These are phyloP conservation scores for Penicillium subrubescens DNA, from an alignment of 495 filamentous ascomycete genomes.

Conservation along the genomic window DNA sequence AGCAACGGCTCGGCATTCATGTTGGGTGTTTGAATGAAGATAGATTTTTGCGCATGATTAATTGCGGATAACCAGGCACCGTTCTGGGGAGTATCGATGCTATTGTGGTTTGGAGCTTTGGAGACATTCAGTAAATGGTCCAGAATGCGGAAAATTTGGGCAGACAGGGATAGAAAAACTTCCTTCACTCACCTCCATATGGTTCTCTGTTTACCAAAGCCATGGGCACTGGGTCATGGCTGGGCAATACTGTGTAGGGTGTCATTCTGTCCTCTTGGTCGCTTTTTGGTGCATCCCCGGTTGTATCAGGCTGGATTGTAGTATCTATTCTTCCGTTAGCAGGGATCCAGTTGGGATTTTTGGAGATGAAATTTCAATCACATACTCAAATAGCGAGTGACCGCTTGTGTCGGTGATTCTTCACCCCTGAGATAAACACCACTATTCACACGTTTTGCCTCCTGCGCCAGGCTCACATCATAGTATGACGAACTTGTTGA, in stretches of 20 bases:
- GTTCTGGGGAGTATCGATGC: conserved; percentile 68
- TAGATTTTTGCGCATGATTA: conserved; percentile 57
- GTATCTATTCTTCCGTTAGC: conserved; percentile 43
- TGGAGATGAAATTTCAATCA: not conserved
- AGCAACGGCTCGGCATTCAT: conserved; percentile 71
- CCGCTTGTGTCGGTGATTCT: conserved; percentile 57
- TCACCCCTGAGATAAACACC: conserved; percentile 45
- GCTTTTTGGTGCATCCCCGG: conserved; percentile 55
- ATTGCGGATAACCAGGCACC: conserved; percentile 69
- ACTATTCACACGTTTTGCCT: conserved; percentile 62
- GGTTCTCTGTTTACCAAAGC: conserved; percentile 70
- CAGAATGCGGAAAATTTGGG: not conserved
- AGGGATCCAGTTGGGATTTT: too few species aligned
- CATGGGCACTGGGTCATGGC: conserved; percentile 64
- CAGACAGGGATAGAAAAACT: not conserved
- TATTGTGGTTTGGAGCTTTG: conserved; percentile 56
- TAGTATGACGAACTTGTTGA: conserved; percentile 61
- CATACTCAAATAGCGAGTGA: conserved; percentile 63
- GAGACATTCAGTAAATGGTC: not conserved
- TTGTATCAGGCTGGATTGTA: conserved; percentile 54
- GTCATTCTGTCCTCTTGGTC: conserved; percentile 56
- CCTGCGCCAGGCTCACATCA: conserved; percentile 58
- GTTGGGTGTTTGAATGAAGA: conserved; percentile 77
- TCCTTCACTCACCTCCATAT: conserved; percentile 50
- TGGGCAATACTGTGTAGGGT: conserved; percentile 59